Evolutionary conservation across 129 eudicot species (phyloP), one percentile per base, ranked within the genome.

Genomic region (Lonicera japonica): DNA sequence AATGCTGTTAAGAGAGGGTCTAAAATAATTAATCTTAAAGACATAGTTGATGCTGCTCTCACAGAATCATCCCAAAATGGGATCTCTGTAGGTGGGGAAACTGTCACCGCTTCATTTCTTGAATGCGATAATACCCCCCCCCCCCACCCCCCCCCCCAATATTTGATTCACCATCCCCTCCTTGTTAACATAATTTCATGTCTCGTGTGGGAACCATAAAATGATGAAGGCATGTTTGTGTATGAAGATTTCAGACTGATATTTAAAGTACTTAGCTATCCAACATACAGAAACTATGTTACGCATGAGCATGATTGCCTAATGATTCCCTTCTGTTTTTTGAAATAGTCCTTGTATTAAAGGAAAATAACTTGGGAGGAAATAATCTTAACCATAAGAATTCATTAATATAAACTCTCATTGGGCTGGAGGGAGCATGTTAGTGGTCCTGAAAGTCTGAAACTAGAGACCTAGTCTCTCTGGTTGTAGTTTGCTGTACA

Each of bases 1-100:
- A 94, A 94, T 63, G 99, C 96, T 45, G 89, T 94, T 59, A 75
- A 18, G 70, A 82, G 99, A 79, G 99, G 96, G 36, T 65, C 82
- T 25, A 94, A 94, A 71, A 24, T 61, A 60, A 85, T 94, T 38
- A 20, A 75, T 68, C 96, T 94, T 14, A 94, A 94, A 70, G 87
- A 79, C 29, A 88, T 94, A 56, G 99, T 85, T 63, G 94, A 88
- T 70, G 62, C 82, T 70, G 96, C 95, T 62, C 95, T 94, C 56
- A 62, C 52, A 57, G 87, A 77, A 54, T 72, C 92, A 67, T 79
- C 89, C 50, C 69, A 72, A 56, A 77, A 77, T 54, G 96, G 95
- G 34, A 19, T 70, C 17, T 55, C 73, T 62, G 76, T 85, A 66
- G 99, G 99, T 88, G 61, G 8, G 78, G 12, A 52, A 63, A 36